A percentile compares a stretch with the other conserved stretches of the same genome.
Evolutionary conservation across 2,329 filamentous ascomycete genomes (phyloP).

Genomic region (Penicillium griseofulvum): DNA sequence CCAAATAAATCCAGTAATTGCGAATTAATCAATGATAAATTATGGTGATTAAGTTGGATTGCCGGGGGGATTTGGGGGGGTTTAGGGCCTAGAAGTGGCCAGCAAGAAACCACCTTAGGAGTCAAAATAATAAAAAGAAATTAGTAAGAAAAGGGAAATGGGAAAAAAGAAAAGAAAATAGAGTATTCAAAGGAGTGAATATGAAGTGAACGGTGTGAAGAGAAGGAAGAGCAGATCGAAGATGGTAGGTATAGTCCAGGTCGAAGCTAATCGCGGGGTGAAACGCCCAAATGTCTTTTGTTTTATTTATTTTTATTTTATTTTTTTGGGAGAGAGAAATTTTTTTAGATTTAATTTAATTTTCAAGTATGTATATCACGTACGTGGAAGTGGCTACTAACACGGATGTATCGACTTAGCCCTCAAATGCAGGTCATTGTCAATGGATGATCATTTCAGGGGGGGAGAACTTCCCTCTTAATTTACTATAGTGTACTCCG

Average conservation of each 20-base stretch:
- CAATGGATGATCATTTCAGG: constrained; percentile 23
- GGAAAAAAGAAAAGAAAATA: constrained; percentile 10
- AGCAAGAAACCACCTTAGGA: constrained; percentile 12
- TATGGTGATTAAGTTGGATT: constrained; percentile 21
- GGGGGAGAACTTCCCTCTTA: constrained; percentile 18
- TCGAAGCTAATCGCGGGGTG: constrained; percentile 39
- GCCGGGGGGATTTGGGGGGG: constrained; percentile 5
- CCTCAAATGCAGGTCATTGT: constrained; percentile 23
- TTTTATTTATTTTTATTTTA: constrained; percentile 18
- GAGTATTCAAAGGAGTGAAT: constrained; percentile 26
- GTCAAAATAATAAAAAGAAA: constrained; percentile 14
- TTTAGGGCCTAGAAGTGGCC: constrained; percentile 15
- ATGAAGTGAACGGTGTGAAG: constrained; percentile 20
- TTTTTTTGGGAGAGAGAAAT: not conserved
- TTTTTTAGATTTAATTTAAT: constrained; percentile 10
- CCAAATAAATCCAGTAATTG: constrained; percentile 8
- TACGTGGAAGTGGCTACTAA: constrained; percentile 30
- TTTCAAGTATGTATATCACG: constrained; percentile 16
- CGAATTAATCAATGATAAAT: constrained; percentile 26
- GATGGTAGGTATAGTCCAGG: constrained; percentile 25
- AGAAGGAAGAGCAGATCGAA: constrained; percentile 21
- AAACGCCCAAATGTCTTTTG: constrained; percentile 30
- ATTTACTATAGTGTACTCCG: not conserved
- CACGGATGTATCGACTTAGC: constrained; percentile 25
- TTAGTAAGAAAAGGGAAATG: constrained; percentile 13